A percentile compares a stretch with the other conserved stretches of the same genome.
These are phyloP conservation scores for Botrytis elliptica DNA, from an alignment of 2,329 filamentous ascomycete species.

Conservation along the genomic window DNA sequence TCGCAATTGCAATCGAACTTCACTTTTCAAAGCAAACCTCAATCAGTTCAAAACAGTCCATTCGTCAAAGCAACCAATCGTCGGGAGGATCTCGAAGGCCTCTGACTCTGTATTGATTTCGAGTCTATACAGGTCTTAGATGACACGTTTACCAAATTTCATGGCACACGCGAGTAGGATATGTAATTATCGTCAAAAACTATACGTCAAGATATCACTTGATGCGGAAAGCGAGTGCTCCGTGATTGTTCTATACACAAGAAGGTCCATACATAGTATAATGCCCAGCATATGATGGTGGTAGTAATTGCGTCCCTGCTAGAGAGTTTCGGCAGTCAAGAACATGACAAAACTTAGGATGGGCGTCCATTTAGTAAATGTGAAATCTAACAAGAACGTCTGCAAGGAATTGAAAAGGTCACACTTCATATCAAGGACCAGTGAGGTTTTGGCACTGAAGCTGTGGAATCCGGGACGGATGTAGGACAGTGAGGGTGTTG, in stretches of 20 bases:
- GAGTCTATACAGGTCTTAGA: background rate
- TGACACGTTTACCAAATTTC: background rate
- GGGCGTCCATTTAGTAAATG: background rate
- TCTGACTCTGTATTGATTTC: background rate
- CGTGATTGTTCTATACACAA: background rate
- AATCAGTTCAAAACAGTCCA: background rate
- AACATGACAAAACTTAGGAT: background rate
- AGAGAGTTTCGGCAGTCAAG: background rate
- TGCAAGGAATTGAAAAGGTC: background rate
- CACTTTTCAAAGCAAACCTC: background rate
- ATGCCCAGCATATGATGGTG: background rate
- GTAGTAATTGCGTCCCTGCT: background rate
- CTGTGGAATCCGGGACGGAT: background rate
- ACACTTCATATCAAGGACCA: background rate
- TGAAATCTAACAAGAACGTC: background rate
- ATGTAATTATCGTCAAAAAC: background rate
- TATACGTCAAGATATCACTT: background rate
- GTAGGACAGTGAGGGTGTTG: slow-evolving; percentile 22
- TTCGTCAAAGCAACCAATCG: background rate
- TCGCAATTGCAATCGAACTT: background rate
- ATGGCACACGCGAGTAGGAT: background rate
- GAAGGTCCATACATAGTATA: background rate
- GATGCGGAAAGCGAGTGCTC: background rate
- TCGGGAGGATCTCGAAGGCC: background rate
- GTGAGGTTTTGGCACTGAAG: background rate